Evolutionary conservation across 139 green algal genomes (phyloP).

Genomic region (Chlorella vulgaris): DNA sequence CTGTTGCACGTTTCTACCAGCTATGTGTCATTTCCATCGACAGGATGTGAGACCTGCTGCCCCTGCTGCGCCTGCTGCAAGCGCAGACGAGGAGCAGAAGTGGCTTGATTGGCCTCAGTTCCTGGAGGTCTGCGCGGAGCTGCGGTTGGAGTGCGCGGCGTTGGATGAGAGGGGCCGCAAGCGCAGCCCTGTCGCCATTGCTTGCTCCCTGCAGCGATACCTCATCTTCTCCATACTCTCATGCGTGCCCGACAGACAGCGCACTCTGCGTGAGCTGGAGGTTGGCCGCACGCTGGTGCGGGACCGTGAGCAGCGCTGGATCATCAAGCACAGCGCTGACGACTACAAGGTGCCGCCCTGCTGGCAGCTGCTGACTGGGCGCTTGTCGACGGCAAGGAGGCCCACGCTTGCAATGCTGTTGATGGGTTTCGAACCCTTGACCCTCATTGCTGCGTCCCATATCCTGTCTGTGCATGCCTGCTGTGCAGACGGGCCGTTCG

Average conservation of each 20-base stretch:
- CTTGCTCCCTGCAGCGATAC: slow-evolving; percentile 63
- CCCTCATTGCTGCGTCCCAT: not conserved
- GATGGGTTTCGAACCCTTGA: not conserved
- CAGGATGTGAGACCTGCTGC: not conserved
- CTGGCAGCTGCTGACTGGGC: too few relatives aligned
- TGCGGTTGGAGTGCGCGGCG: slow-evolving; percentile 53
- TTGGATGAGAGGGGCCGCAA: not conserved
- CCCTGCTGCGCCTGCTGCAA: not conserved
- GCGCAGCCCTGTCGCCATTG: slow-evolving; percentile 3
- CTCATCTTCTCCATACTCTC: slow-evolving; percentile 75
- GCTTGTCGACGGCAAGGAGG: too few relatives aligned
- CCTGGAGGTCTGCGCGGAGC: slow-evolving; percentile 50
- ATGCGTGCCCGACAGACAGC: slow-evolving; percentile 72
- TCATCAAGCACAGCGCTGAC: slow-evolving; percentile 58
- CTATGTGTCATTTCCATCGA: not conserved
- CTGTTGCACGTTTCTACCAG: not conserved
- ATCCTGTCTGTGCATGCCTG: not conserved
- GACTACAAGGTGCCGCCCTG: slow-evolving; percentile 71
- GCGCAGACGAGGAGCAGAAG: slow-evolving; percentile 56
- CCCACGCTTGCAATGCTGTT: not conserved
- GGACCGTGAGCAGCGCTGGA: slow-evolving; percentile 49
- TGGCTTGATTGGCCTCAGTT: slow-evolving; percentile 78
- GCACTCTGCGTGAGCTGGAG: slow-evolving; percentile 75
- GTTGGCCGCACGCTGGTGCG: slow-evolving; percentile 68
- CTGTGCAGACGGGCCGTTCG: slow-evolving; percentile 16